Evolutionary conservation across 371 early-diverging fungal genomes (phyloP), one percentile per base, ranked within the genome.

Genomic region (Dipsacomyces acuminosporus): DNA sequence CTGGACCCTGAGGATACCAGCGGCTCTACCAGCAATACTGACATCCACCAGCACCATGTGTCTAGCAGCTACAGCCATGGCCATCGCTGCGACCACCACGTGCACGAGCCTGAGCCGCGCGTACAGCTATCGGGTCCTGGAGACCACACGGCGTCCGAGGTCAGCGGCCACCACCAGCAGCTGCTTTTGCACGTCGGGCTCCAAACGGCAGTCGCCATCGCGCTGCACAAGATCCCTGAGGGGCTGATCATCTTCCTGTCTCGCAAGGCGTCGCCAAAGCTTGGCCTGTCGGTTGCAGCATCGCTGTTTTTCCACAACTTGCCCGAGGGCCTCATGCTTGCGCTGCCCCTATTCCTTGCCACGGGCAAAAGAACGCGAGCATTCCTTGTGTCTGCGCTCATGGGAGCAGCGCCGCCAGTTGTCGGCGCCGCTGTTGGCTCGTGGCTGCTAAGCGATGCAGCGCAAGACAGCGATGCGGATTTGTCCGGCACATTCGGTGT

Each of bases 171-270:
- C 8, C 63, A 69, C 46, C 54, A 62, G 21, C 56, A 52, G 21
- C 57, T 53, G 15, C 45, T 71, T 13, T 25, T 71, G 18, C 52
- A 45, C 23, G 81, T 85, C 42, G 90, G 86, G 25, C 71, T 87
- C 41, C 87, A 89, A 54, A 87, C 88, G n/a, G 87, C 88, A 8
- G 72, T 87, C 20, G 87, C 89, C 14, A 83, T 90, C 33, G 82
- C 84, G 9, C 69, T 88, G 9, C 90, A 88, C 75, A 90, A 90
- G 73, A 80, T 87, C 46, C 87, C 88, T 70, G 89, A 91, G 76
- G 91, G 91, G 2, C 56, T 91, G 51, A 84, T 89, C 22, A 86
- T 86, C 55, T 87, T 85, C 59, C 61, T 88, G 8, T 82, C 87
- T 3, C 78, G 83, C 18, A 72, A 80, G 48, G 80, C 82, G 15